Conservation (phyloP, 441 rosid species). For the Brassica balearica region DNA sequence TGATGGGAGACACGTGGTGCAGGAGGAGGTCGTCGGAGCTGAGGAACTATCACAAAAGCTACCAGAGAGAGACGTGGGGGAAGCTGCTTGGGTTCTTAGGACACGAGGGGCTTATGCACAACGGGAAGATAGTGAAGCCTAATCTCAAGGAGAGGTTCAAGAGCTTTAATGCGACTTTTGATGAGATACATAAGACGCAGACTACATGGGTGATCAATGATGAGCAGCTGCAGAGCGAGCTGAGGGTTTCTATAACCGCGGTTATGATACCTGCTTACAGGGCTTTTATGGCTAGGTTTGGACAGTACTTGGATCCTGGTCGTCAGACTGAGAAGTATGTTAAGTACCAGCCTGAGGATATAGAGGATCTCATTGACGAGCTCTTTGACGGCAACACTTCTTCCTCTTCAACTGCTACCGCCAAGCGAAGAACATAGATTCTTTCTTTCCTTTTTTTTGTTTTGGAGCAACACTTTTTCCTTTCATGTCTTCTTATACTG, state of each 20-base stretch:
- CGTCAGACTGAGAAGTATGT: slow-evolving; percentile 91
- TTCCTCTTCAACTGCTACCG: slow-evolving; percentile 47
- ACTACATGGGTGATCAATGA: slow-evolving; percentile 88
- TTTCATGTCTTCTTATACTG: slow-evolving; percentile 35
- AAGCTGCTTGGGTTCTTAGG: slow-evolving; percentile 69
- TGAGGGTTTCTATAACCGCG: slow-evolving; percentile 81
- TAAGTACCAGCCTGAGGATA: slow-evolving; percentile 86
- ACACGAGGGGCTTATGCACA: slow-evolving; percentile 68
- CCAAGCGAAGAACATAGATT: slow-evolving; percentile 54
- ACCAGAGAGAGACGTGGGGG: slow-evolving; percentile 88
- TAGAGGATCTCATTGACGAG: slow-evolving; percentile 77
- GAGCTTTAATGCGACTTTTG: slow-evolving; percentile 78
- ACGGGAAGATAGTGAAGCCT: slow-evolving; percentile 81
- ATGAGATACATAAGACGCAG: slow-evolving; percentile 92
- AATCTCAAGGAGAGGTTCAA: slow-evolving; percentile 88
- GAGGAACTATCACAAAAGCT: slow-evolving; percentile 73
- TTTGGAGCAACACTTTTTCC: slow-evolving; percentile 27
- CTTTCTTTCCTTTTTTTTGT: slow-evolving; percentile 42
- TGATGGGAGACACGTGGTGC: slow-evolving; percentile 72
- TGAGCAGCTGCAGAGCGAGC: slow-evolving; percentile 92
- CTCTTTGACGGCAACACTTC: slow-evolving; percentile 75
- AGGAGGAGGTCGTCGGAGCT: slow-evolving; percentile 75
- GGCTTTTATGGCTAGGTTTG: slow-evolving; percentile 80
- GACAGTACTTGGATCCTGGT: slow-evolving; percentile 72
- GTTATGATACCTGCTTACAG: slow-evolving; percentile 88